Percentiles rank a stretch among this genome's conserved stretches.
phyloP scores from a whole-genome alignment of 441 rosid genomes.

The Gossypium trilobum region DNA sequence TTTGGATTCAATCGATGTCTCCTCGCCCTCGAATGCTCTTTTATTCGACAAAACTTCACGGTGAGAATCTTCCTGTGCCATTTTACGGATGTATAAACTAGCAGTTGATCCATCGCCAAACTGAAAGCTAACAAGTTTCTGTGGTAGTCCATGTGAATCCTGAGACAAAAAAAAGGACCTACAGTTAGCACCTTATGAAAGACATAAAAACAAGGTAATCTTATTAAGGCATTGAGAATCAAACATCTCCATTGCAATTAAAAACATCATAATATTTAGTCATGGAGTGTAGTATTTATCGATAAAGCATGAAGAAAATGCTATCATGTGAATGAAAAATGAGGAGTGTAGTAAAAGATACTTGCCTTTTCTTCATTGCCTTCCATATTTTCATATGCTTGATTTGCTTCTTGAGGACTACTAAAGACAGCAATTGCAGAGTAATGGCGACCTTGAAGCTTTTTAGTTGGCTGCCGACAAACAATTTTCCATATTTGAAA shows the following conservation, averaged over 20 bases:
- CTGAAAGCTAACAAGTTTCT: constrained; percentile 41
- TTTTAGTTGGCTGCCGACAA: constrained; percentile 46
- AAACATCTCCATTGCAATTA: background rate
- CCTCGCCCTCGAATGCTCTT: constrained; percentile 26
- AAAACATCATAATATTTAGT: background rate
- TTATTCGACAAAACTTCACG: constrained; percentile 25
- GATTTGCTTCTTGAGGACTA: constrained; percentile 45
- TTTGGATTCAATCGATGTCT: constrained; percentile 27
- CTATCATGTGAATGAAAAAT: background rate
- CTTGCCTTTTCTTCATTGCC: constrained; percentile 52
- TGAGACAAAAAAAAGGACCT: constrained; percentile 19
- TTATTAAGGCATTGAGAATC: background rate
- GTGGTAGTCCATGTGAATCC: constrained; percentile 56
- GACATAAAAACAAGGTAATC: background rate
- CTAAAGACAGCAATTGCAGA: constrained; percentile 40
- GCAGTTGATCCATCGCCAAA: constrained; percentile 28
- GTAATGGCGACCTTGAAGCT: constrained; percentile 35
- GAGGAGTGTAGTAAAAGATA: background rate
- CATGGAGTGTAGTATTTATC: background rate
- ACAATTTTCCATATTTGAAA: constrained; percentile 10
- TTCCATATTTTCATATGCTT: constrained; percentile 45
- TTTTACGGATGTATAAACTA: constrained; percentile 44
- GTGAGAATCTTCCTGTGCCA: constrained; percentile 23
- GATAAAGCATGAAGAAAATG: background rate
- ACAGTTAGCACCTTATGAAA: background rate